Evolutionary conservation across 257 asterid genomes (phyloP).

Genomic region (Lithospermum erythrorhizon): DNA sequence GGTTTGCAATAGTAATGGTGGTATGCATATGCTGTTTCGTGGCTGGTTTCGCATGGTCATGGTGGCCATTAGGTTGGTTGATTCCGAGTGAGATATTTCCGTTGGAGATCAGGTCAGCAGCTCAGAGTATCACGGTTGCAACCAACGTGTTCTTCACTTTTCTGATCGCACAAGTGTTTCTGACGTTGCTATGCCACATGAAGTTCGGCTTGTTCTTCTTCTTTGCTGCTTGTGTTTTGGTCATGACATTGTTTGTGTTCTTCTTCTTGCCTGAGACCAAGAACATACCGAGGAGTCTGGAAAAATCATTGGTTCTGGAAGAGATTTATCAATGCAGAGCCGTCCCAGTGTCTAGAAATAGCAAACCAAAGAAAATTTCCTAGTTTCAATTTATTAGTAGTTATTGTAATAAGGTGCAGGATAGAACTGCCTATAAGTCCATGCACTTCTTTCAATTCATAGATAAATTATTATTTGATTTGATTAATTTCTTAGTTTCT

Average conservation of each 20-base stretch:
- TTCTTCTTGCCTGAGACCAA: constrained; percentile 62
- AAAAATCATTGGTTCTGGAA: constrained; percentile 77
- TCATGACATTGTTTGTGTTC: constrained; percentile 29
- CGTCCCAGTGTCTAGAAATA: too few relatives aligned
- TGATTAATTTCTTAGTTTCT: too few relatives aligned
- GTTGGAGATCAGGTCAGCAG: constrained; percentile 56
- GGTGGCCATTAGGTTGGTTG: too few relatives aligned
- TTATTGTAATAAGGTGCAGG: too few relatives aligned
- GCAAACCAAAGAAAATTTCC: too few relatives aligned
- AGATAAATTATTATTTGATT: too few relatives aligned
- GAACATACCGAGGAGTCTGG: constrained; percentile 58
- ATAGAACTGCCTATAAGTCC: too few relatives aligned
- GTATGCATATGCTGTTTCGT: constrained; percentile 58
- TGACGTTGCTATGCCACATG: constrained; percentile 60
- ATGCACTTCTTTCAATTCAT: too few relatives aligned
- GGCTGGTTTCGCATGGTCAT: constrained; percentile 60
- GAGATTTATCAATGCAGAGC: constrained; percentile 17
- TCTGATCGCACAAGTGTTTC: constrained; percentile 49
- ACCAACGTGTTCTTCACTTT: constrained; percentile 75
- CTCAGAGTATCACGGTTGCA: constrained; percentile 58
- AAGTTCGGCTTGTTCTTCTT: constrained; percentile 69
- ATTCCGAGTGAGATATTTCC: too few relatives aligned
- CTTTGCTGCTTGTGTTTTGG: constrained; percentile 40
- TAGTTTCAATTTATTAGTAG: too few relatives aligned
- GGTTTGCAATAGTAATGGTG: constrained; percentile 65